Evolutionary conservation across 129 eudicot genomes (phyloP).

Genomic region (Logfia minima): DNA sequence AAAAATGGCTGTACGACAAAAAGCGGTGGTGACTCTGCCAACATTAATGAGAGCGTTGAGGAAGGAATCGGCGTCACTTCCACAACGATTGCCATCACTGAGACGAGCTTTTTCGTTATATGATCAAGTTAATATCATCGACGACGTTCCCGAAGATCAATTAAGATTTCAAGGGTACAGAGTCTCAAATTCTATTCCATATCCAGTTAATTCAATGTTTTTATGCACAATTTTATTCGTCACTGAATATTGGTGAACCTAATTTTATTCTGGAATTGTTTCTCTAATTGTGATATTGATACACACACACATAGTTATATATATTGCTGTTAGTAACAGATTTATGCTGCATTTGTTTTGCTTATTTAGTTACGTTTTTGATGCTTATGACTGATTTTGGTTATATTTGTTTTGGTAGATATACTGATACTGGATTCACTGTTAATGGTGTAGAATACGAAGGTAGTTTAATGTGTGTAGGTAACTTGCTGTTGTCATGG

Average conservation of each 20-base stretch:
- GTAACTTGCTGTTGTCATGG: slow-evolving; percentile 90
- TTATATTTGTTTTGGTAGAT: slow-evolving; percentile 41
- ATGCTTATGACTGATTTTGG: not conserved
- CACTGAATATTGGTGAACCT: not conserved
- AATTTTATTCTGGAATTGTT: not conserved
- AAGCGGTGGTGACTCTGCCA: slow-evolving; percentile 73
- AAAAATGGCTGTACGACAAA: slow-evolving; percentile 74
- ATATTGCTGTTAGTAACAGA: not conserved
- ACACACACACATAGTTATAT: not conserved
- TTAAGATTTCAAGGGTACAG: slow-evolving; percentile 78
- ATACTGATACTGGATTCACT: slow-evolving; percentile 78
- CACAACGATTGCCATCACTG: slow-evolving; percentile 52
- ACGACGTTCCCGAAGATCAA: slow-evolving; percentile 91
- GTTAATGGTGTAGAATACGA: slow-evolving; percentile 84
- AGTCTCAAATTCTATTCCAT: not conserved
- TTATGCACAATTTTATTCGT: not conserved
- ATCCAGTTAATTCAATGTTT: not conserved
- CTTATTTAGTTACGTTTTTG: not conserved
- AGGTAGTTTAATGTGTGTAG: slow-evolving; percentile 88
- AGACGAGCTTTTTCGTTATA: slow-evolving; percentile 89
- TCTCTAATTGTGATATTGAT: not conserved
- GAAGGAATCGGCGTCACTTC: slow-evolving; percentile 38
- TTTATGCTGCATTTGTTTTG: not conserved
- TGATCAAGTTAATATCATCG: slow-evolving; percentile 94
- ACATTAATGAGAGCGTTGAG: slow-evolving; percentile 58